Base-by-base conservation (phyloP, 139 green algal species). In the Chlamydomonas sp. region DNA sequence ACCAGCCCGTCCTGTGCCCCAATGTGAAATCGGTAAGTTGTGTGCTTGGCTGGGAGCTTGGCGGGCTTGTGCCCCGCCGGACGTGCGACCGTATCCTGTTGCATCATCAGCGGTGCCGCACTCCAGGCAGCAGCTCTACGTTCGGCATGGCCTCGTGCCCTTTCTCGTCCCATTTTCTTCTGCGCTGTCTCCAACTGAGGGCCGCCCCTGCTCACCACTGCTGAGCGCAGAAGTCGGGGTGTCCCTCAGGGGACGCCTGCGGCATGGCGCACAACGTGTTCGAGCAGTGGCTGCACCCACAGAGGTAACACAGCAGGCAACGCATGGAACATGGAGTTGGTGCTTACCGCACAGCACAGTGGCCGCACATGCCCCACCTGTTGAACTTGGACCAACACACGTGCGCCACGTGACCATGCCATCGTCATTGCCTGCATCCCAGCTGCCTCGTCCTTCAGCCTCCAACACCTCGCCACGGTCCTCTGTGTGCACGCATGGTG, bases 261-360 rank as follows among this genome's bases (percentile, higher is more conserved):
- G 92, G 94, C 5, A 98, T 94, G 80, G 94, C 96, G 0, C 97
- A 99, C 88, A 96, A 96, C 73, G 95, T 99, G 0, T 99, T 99
- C 75, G 97, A 99, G 93, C 97, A 96, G 90, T 99, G 97, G 96
- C 91, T 98, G 86, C 96, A 49, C 31, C 31, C 31, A 49, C 31
- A 49, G 31, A 49, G 31, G 31, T 49, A 49, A 49, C 31, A 49
- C 31, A 49, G 31, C 31, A 49, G 31, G 31, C 31, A 49, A 49
- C 31, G 31, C 31, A 49, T 49, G 31, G 31, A 49, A 49, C 31
- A 49, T 49, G 31, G 31, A 49, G 31, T 49, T 49, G 31, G 31
- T 49, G 31, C 31, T 49, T 49, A 49, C 31, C 31, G 31, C 31
- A 49, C 31, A 49, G 31, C 31, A 49, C 31, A 49, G 31, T 49